These are phyloP conservation scores for Mycena citricolor DNA, from an alignment of 1,284 basidiomycete genomes.

Conservation along the genomic window DNA sequence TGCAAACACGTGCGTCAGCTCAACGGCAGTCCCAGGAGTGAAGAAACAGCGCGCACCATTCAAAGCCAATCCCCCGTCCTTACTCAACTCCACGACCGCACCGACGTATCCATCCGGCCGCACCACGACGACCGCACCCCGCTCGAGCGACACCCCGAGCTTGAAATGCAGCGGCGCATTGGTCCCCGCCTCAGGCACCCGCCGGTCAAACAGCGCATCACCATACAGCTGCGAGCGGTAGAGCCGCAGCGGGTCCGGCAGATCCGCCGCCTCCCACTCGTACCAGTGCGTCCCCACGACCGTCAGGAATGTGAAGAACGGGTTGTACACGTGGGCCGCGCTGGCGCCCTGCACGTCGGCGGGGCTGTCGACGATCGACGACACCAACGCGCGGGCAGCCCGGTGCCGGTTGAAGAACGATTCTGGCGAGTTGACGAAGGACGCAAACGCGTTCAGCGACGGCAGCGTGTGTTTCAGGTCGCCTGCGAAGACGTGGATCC, in stretches of 20 bases:
- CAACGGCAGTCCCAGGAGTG: no score
- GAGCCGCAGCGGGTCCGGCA: constrained; percentile 22
- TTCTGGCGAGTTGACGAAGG: constrained; percentile 20
- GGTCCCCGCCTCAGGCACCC: constrained; percentile 19
- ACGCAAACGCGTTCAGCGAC: constrained; percentile 22
- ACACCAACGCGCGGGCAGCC: constrained; percentile 2
- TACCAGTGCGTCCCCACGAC: constrained; percentile 24
- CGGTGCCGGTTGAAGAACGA: constrained; percentile 25
- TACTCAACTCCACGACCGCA: constrained; percentile 21
- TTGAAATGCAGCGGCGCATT: constrained; percentile 20
- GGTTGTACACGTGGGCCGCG: constrained; percentile 10
- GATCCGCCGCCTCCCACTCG: constrained; percentile 20
- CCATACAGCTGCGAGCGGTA: constrained; percentile 23
- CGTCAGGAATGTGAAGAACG: constrained; percentile 25
- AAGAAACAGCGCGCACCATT: constrained; percentile 9
- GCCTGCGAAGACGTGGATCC: constrained; percentile 26
- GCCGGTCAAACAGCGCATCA: constrained; percentile 20
- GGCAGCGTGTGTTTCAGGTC: constrained; percentile 18
- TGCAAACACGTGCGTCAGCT: not conserved
- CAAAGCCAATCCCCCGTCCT: constrained; percentile 20
- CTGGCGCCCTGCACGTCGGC: constrained; percentile 2
- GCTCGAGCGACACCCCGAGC: constrained; percentile 16
- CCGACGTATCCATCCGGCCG: constrained; percentile 28
- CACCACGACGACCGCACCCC: constrained; percentile 26
- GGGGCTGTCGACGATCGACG: constrained; percentile 21